These are phyloP conservation scores for Russula foetens DNA, from an alignment of 768 basidiomycete species.

Conservation along the genomic window DNA sequence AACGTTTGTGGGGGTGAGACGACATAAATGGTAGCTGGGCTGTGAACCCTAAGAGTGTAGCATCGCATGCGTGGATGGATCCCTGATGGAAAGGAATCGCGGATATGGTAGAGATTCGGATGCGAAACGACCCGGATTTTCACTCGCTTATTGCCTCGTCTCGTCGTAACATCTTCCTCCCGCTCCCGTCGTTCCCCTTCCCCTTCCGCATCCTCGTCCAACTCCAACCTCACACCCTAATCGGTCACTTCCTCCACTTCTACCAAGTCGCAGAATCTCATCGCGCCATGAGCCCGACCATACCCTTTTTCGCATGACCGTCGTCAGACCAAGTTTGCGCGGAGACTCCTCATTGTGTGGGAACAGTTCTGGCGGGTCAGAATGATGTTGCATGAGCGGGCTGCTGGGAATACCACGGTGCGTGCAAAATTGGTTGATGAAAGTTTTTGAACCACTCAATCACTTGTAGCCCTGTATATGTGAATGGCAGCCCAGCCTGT, in stretches of 20 bases:
- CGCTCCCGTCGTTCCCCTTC: constrained; percentile 32
- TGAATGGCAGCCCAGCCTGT: constrained; percentile 90
- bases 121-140: background rate
- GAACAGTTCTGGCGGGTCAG: constrained; percentile 80
- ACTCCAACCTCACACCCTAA: constrained; percentile 29
- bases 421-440: constrained; percentile 82
- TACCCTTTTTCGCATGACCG: constrained; percentile 78
- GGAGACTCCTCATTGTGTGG: constrained; percentile 98
- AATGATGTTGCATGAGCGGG: constrained; percentile 74
- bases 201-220: constrained; percentile 28
- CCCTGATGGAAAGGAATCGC: too few relatives aligned
- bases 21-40: constrained; percentile 41
- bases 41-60: constrained; percentile 46
- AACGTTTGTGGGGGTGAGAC: too few relatives aligned
- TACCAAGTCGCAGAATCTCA: constrained; percentile 67
- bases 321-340: constrained; percentile 82
- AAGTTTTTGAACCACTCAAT: constrained; percentile 92
- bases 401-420: constrained; percentile 68
- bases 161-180: constrained; percentile 28
- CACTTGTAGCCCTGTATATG: constrained; percentile 80
- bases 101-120: too few relatives aligned
- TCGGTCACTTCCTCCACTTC: constrained; percentile 54
- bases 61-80: constrained; percentile 35
- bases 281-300: constrained; percentile 61
- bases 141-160: constrained; percentile 49